Evolutionary conservation across 805 yeast genomes (phyloP).

Genomic region (Blastobotrys americana): DNA sequence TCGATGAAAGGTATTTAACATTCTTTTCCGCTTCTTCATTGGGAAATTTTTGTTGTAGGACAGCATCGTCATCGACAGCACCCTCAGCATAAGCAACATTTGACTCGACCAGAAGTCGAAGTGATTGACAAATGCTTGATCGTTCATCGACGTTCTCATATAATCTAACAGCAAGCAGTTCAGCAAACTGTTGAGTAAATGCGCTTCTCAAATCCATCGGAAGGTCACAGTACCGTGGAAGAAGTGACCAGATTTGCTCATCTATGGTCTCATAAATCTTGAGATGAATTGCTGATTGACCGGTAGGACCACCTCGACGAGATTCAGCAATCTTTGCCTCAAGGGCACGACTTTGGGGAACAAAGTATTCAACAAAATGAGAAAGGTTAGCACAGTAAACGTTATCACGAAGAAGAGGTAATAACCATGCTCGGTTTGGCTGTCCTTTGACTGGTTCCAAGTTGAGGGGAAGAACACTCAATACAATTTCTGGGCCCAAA

Average conservation of each 20-base stretch:
- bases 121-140: constrained; percentile 73
- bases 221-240: constrained; percentile 83
- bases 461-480: constrained; percentile 71
- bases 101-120: constrained; percentile 71
- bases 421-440: constrained; percentile 92
- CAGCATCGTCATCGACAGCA: constrained; percentile 48
- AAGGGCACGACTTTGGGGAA: constrained; percentile 48
- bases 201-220: constrained; percentile 63
- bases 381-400: constrained; percentile 62
- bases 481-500: constrained; percentile 80
- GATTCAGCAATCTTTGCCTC: constrained; percentile 19
- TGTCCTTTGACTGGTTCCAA: constrained; percentile 45
- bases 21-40: constrained; percentile 47
- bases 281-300: constrained; percentile 53
- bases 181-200: constrained; percentile 73
- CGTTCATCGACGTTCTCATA: constrained; percentile 72
- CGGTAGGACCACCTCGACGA: constrained; percentile 14
- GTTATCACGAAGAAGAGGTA: constrained; percentile 85
- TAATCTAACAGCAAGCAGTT: constrained; percentile 60
- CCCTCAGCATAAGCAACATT: constrained; percentile 58
- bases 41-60: constrained; percentile 58
- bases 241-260: constrained; percentile 86
- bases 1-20: constrained; percentile 51
- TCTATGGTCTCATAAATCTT: constrained; percentile 79
- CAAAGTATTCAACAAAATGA: constrained; percentile 53